A percentile compares a stretch with the other conserved stretches of the same genome.
Conservation (phyloP, 345 rosid genomes). For the Cardamine chenopodiifolia region DNA sequence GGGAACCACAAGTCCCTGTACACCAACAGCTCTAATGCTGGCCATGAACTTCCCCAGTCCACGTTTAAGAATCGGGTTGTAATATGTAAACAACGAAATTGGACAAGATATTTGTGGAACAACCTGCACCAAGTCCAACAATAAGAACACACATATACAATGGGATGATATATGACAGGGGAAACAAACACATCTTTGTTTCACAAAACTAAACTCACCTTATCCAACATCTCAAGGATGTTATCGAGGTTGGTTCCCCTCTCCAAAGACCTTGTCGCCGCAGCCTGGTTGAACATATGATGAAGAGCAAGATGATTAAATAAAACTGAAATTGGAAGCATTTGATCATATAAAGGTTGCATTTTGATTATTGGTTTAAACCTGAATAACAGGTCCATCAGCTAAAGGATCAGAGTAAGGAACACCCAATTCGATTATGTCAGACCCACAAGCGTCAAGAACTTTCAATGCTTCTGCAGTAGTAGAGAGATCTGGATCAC, state of each 20-base stretch:
- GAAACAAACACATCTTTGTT: not conserved
- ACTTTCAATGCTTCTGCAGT: conserved; percentile 84
- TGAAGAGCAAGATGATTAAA: not conserved
- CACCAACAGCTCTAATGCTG: conserved; percentile 63
- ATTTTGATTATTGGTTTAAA: conserved; percentile 24
- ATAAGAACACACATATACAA: not conserved
- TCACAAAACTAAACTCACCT: conserved; percentile 48
- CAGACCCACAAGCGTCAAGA: conserved; percentile 78
- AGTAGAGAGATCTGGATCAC: conserved; percentile 95
- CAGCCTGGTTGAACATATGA: conserved; percentile 57
- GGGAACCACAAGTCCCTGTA: conserved; percentile 92
- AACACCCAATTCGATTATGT: conserved; percentile 83
- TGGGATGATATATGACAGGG: not conserved
- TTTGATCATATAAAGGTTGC: not conserved
- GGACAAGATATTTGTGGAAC: conserved; percentile 80
- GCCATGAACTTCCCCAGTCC: conserved; percentile 80
- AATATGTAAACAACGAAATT: conserved; percentile 75
- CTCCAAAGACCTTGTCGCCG: conserved; percentile 79
- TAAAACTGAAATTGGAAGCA: conserved; percentile 11
- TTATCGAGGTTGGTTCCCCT: conserved; percentile 69
- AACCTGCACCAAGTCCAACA: conserved; percentile 55
- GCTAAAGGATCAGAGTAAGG: conserved; percentile 94
- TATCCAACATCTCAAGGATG: conserved; percentile 75
- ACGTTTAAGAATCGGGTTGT: conserved; percentile 84
- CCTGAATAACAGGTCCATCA: conserved; percentile 98